Conservation (phyloP, 2,329 filamentous ascomycete genomes). For the Alternaria postmessia region DNA sequence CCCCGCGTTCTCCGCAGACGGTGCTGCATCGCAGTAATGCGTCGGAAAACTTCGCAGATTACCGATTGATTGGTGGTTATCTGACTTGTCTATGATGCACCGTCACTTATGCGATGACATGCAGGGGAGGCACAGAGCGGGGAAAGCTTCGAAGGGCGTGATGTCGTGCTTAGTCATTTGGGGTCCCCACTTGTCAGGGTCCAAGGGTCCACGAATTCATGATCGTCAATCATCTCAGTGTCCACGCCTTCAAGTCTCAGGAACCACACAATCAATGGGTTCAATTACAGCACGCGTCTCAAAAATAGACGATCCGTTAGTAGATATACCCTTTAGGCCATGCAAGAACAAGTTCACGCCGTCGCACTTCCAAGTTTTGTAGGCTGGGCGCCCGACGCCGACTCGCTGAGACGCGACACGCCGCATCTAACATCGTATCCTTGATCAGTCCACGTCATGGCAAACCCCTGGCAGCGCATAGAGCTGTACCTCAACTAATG, state of each 20-base stretch:
- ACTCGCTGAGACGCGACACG: constrained; percentile 11
- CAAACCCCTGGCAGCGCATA: not conserved
- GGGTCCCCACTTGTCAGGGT: not conserved
- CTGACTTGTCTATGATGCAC: too few species aligned
- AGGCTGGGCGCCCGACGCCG: not conserved
- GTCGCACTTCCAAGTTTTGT: constrained; percentile 4
- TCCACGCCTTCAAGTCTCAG: not conserved
- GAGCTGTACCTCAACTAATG: not conserved
- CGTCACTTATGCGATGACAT: not conserved
- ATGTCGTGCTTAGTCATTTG: not conserved
- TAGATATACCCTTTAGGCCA: too few species aligned
- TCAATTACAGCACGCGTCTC: not conserved
- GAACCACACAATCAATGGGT: not conserved
- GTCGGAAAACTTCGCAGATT: not conserved
- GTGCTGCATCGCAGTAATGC: not conserved
- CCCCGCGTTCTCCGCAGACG: not conserved
- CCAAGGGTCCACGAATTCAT: not conserved
- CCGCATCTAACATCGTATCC: constrained; percentile 9
- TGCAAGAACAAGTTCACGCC: not conserved
- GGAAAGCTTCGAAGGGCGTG: not conserved
- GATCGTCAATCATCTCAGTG: too few species aligned
- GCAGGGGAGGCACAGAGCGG: not conserved
- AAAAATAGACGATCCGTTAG: not conserved
- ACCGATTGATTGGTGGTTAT: not conserved
- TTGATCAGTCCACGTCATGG: constrained; percentile 15